Percentiles rank a stretch among this genome's conserved stretches.
Evolutionary conservation across 352 stramenopile species (phyloP).

Genomic region (Phytophthora rubi): DNA sequence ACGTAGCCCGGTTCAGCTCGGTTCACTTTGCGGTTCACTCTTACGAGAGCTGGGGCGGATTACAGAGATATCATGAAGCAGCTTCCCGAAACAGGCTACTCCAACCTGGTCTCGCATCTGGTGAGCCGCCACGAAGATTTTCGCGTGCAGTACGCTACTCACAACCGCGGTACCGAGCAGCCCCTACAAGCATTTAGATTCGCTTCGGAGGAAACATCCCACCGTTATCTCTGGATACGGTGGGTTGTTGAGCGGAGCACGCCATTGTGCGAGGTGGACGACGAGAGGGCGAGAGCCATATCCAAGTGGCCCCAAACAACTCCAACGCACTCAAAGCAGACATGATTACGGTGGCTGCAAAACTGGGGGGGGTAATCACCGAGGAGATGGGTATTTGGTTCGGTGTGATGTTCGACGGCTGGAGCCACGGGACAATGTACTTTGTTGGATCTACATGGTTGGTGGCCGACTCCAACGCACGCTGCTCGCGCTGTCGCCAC

Average conservation of each 20-base stretch:
- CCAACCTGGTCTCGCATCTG: conserved; percentile 8
- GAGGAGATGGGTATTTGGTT: conserved; percentile 3
- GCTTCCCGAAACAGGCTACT: conserved; percentile 4
- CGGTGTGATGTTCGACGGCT: conserved; percentile 15
- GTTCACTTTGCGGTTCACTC: conserved; percentile 5
- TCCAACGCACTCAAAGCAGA: conserved; percentile 1
- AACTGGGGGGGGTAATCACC: neutral
- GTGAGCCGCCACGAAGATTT: conserved; percentile 10
- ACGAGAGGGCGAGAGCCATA: conserved; percentile 9
- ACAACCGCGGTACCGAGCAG: neutral
- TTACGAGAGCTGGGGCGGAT: conserved; percentile 5
- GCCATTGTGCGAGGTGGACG: conserved; percentile 1
- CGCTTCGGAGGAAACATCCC: conserved; percentile 6
- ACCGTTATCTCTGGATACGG: conserved; percentile 3
- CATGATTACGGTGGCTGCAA: neutral
- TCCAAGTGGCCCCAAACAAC: conserved; percentile 4
- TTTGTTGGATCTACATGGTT: conserved; percentile 5
- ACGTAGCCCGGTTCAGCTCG: too few relatives aligned
- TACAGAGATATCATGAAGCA: too few relatives aligned
- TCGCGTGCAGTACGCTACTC: neutral
- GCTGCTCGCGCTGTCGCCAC: conserved; percentile 3
- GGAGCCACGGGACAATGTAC: neutral
- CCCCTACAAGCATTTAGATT: conserved; percentile 8
- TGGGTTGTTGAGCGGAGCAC: conserved; percentile 15
- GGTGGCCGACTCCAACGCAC: neutral